These are phyloP conservation scores for Porpolomopsis calyptriformis DNA, from an alignment of 768 basidiomycete genomes.

Conservation along the genomic window DNA sequence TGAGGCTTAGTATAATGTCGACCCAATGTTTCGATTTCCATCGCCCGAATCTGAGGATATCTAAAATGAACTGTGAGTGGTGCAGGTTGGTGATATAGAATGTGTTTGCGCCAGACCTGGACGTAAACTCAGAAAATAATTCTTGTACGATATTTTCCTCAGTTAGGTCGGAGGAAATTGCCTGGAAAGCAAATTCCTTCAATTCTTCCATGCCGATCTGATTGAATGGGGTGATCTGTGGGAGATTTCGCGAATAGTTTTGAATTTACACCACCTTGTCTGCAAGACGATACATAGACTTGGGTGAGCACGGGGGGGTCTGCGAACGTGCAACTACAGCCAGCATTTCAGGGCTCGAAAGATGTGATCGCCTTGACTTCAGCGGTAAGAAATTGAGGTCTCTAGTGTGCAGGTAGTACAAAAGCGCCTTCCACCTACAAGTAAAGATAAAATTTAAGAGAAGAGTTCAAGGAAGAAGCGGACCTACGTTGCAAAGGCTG, in stretches of 20 bases:
- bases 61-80: neutral
- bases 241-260: neutral
- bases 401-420: neutral
- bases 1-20: neutral
- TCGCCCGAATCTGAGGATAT: neutral
- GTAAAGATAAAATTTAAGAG: neutral
- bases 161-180: neutral
- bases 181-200: neutral
- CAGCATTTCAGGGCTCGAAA: neutral
- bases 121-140: neutral
- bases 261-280: neutral
- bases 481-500: neutral
- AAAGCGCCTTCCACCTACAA: neutral
- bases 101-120: neutral
- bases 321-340: no score
- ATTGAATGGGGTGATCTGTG: neutral
- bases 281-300: neutral
- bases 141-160: neutral
- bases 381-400: neutral
- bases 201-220: neutral
- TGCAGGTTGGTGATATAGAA: no score
- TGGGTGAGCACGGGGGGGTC: neutral
- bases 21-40: neutral
- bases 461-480: neutral
- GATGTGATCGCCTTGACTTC: neutral